Evolutionary conservation across 192 early-diverging fungal genomes (phyloP), one percentile per base, ranked within the genome.

Genomic region (Phycomyces nitens): DNA sequence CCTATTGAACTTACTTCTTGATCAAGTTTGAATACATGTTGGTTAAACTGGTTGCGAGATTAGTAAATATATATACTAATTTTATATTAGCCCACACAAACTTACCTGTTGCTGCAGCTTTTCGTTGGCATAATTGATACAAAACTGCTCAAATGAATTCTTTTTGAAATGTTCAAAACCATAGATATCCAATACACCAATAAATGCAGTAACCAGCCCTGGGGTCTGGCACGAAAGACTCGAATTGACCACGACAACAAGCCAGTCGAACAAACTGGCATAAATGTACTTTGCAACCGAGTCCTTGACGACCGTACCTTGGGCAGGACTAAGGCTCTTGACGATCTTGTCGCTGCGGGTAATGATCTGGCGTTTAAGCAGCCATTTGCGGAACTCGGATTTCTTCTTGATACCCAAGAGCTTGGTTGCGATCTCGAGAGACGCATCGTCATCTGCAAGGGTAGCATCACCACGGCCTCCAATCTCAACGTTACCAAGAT

Each of bases 91-190:
- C n/a, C 6, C n/a, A 3, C 39, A 1, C 44, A 59, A 20, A 52
- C 27, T 55, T 63, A 75, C 74, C 51, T 77, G 91, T 79, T 98
- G 95, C 77, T 99, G 97, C 58, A 99, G 80, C 77, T 99, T 99
- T 76, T 99, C 97, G 77, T 96, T 96, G 65, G 94, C 89, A 68
- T 91, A 93, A 70, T 93, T 92, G 66, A 99, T 97, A 84, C 97
- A 99, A 76, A 98, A 98, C 82, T 99, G 97, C 80, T 99, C 97
- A 65, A 99, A 99, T 21, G 95, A 97, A 81, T 99, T 99, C 80
- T 95, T 97, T 78, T 94, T 90, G 75, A 99, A 99, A 70, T 98
- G 94, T 75, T 99, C 97, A 73, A 99, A 99, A 49, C 93, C 97
- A 70, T 98, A 99, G 67, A 99, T 99, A 86, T 99, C 97, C 58